Percentiles rank a stretch among this genome's conserved stretches.
Conservation (phyloP, 2,329 filamentous ascomycete genomes). For the Talaromyces sp. region DNA sequence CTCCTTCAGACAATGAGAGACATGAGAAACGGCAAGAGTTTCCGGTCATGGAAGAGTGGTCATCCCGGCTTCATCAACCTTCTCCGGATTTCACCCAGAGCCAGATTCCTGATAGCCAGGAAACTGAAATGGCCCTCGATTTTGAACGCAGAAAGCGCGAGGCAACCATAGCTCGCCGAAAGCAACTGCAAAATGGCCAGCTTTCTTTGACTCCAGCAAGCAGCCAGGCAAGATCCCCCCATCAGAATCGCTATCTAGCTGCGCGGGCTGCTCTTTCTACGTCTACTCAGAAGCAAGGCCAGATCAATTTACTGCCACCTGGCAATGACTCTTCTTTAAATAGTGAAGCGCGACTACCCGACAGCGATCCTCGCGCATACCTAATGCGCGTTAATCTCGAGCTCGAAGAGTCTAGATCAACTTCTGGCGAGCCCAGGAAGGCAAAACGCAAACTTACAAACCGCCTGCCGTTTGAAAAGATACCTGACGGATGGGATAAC, state of each 20-base stretch:
- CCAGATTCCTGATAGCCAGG: background rate
- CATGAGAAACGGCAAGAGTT: conserved; percentile 14
- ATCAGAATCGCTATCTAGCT: conserved; percentile 27
- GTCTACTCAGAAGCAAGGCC: background rate
- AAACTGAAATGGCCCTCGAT: conserved; percentile 24
- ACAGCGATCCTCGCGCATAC: conserved; percentile 26
- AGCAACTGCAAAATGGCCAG: conserved; percentile 14
- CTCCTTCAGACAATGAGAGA: background rate
- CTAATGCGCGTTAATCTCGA: conserved; percentile 20
- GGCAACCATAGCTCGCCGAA: conserved; percentile 22
- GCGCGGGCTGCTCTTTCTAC: conserved; percentile 22
- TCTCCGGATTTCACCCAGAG: background rate
- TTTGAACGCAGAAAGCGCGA: conserved; percentile 35
- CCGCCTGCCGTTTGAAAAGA: conserved; percentile 26
- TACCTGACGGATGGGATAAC: conserved; percentile 19
- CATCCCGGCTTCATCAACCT: conserved; percentile 17
- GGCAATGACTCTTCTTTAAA: background rate
- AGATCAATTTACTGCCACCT: background rate
- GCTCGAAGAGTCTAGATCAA: background rate
- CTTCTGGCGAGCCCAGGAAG: conserved; percentile 4
- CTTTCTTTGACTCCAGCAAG: conserved; percentile 4
- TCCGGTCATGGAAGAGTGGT: conserved; percentile 21
- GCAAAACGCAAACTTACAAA: conserved; percentile 16
- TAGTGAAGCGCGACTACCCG: conserved; percentile 8
- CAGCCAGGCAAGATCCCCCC: conserved; percentile 18